Evolutionary conservation across 2,329 filamentous ascomycete species (phyloP).

Genomic region (Exophiala phaeomuriformis): DNA sequence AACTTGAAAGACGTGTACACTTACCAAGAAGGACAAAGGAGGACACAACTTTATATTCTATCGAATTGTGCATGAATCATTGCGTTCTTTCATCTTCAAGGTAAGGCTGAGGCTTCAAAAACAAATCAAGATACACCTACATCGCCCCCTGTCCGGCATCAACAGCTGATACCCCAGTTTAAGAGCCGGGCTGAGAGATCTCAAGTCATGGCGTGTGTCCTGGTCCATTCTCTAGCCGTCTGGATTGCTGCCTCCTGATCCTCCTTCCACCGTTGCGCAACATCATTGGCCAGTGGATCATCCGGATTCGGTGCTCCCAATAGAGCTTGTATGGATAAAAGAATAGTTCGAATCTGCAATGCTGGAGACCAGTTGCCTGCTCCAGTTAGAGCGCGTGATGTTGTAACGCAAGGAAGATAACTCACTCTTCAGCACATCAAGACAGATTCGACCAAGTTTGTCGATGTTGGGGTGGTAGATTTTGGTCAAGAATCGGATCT

Average conservation of each 20-base stretch:
- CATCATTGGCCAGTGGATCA: constrained; percentile 95
- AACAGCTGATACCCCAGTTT: background rate
- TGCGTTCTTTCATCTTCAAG: constrained; percentile 1
- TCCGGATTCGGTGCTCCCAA: constrained; percentile 95
- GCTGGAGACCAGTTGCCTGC: constrained; percentile 97
- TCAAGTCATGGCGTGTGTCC: constrained; percentile 60
- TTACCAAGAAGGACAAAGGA: constrained; percentile 1
- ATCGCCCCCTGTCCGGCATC: background rate
- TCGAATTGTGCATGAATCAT: constrained; percentile 18
- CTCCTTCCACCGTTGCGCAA: constrained; percentile 97
- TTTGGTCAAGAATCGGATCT: constrained; percentile 96
- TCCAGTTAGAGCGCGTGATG: background rate
- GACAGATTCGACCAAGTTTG: constrained; percentile 90
- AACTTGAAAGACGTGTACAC: background rate
- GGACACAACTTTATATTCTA: constrained; percentile 11
- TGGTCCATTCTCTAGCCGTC: constrained; percentile 75
- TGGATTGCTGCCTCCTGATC: constrained; percentile 86
- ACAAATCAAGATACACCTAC: background rate
- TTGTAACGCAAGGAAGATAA: constrained; percentile 1
- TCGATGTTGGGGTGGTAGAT: constrained; percentile 99
- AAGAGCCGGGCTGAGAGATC: background rate
- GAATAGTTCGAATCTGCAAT: constrained; percentile 92
- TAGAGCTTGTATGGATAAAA: constrained; percentile 96
- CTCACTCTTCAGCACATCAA: constrained; percentile 94
- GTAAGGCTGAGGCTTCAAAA: background rate